phyloP scores from a whole-genome alignment of 1,284 basidiomycete species.

The Thelephora terrestris region DNA sequence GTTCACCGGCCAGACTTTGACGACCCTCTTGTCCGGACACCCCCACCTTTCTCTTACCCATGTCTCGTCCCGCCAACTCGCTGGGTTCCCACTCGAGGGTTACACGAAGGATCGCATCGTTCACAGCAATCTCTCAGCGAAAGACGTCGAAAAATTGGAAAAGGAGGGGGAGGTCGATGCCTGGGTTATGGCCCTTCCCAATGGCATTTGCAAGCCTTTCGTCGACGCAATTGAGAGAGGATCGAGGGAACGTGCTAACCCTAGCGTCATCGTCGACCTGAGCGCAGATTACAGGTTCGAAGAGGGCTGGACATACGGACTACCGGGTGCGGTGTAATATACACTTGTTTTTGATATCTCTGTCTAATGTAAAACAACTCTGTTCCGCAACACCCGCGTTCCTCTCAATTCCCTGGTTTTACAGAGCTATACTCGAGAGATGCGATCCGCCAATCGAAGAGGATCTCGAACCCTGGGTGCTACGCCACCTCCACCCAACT shows the following conservation, averaged over 20 bases:
- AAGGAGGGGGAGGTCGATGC: conserved; percentile 84
- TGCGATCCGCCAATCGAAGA: conserved; percentile 57
- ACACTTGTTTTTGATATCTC: conserved; percentile 19
- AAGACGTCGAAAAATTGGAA: conserved; percentile 82
- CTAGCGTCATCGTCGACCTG: conserved; percentile 83
- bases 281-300: conserved; percentile 96
- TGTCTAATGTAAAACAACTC: conserved; percentile 4
- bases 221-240: conserved; percentile 88
- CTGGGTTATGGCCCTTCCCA: conserved; percentile 97
- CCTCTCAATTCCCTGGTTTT: conserved; percentile 7
- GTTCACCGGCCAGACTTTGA: conserved; percentile 90
- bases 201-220: conserved; percentile 95
- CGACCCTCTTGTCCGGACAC: conserved; percentile 76
- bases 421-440: conserved; percentile 85
- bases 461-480: conserved; percentile 96
- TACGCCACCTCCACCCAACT: conserved; percentile 93
- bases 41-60: conserved; percentile 86
- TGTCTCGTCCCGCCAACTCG: conserved; percentile 94
- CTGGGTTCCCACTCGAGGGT: conserved; percentile 69
- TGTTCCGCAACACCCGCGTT: background rate
- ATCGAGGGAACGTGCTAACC: conserved; percentile 38
- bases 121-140: conserved; percentile 71
- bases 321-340: conserved; percentile 80
- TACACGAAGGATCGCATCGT: conserved; percentile 75
- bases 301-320: conserved; percentile 91